phyloP scores from a whole-genome alignment of 208 protist genomes.

The Leishmania tropica region DNA sequence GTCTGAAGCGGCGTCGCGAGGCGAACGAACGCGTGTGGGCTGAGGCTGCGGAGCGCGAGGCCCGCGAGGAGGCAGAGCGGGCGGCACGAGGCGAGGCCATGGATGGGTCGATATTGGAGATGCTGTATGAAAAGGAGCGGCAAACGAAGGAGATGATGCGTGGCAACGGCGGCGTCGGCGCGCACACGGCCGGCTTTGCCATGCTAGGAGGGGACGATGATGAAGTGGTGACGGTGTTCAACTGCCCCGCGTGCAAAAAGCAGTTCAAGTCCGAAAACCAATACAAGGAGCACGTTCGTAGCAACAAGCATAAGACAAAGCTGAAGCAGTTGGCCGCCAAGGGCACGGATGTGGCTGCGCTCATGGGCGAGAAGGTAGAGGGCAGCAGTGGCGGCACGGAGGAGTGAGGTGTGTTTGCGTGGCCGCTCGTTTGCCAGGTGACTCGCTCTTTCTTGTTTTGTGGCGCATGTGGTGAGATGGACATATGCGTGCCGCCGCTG shows the following conservation, averaged over 20 bases:
- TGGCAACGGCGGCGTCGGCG: conserved; percentile 37
- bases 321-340: conserved; percentile 85
- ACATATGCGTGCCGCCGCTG: not conserved
- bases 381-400: not conserved
- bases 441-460: not conserved
- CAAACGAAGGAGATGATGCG: conserved; percentile 65
- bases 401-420: not conserved
- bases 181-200: conserved; percentile 64
- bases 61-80: conserved; percentile 68
- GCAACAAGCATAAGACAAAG: conserved; percentile 90
- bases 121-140: conserved; percentile 88
- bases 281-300: conserved; percentile 88
- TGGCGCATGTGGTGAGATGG: not conserved
- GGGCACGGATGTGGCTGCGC: conserved; percentile 65
- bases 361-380: conserved; percentile 59
- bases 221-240: conserved; percentile 32
- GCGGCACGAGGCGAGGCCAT: conserved; percentile 69
- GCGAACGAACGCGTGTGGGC: conserved; percentile 84
- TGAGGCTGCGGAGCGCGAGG: conserved; percentile 85
- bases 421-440: not conserved
- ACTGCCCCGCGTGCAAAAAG: conserved; percentile 91
- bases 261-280: conserved; percentile 82
- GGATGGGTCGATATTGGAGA: conserved; percentile 77
- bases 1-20: conserved; percentile 57
- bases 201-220: conserved; percentile 56